Percentiles rank a stretch among this genome's conserved stretches.
phyloP scores from a whole-genome alignment of 2,329 filamentous ascomycete genomes.

The Colletotrichum spaethianum region DNA sequence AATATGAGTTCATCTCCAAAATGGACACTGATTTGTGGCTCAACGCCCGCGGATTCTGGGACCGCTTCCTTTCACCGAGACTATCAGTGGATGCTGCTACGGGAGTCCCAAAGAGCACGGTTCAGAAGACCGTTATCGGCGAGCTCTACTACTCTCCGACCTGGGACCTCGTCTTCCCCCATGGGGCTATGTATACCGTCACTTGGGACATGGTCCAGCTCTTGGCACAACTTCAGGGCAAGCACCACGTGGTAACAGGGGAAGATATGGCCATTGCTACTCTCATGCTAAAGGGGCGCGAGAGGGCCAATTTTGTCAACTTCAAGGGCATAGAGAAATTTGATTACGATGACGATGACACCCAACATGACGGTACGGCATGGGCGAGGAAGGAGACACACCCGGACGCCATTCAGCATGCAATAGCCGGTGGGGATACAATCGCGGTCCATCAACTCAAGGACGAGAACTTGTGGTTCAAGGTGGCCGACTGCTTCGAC shows the following conservation, averaged over 20 bases:
- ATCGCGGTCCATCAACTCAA: constrained; percentile 50
- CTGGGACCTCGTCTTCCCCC: constrained; percentile 48
- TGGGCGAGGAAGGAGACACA: constrained; percentile 48
- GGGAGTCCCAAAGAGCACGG: constrained; percentile 29
- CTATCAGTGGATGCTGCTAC: constrained; percentile 40
- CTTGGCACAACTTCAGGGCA: constrained; percentile 46
- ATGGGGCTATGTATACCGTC: constrained; percentile 52
- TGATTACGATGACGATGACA: constrained; percentile 48
- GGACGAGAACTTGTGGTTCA: constrained; percentile 45
- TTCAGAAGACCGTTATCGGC: constrained; percentile 48
- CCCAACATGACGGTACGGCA: constrained; percentile 46
- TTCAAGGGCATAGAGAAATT: constrained; percentile 49
- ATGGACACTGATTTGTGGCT: constrained; percentile 52
- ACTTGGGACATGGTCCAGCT: constrained; percentile 52
- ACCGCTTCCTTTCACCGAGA: constrained; percentile 46
- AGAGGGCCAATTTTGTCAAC: constrained; percentile 48
- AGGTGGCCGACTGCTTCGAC: constrained; percentile 50
- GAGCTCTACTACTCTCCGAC: constrained; percentile 47
- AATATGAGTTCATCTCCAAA: constrained; percentile 51
- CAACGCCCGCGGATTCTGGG: constrained; percentile 51
- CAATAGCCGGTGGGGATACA: constrained; percentile 43
- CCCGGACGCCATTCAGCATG: constrained; percentile 45
- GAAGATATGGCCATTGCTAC: constrained; percentile 50
- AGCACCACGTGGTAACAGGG: constrained; percentile 46
- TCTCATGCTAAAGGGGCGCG: constrained; percentile 47